These are phyloP conservation scores for Jamesozyma hellenica DNA, from an alignment of 805 yeast species.

Conservation along the genomic window DNA sequence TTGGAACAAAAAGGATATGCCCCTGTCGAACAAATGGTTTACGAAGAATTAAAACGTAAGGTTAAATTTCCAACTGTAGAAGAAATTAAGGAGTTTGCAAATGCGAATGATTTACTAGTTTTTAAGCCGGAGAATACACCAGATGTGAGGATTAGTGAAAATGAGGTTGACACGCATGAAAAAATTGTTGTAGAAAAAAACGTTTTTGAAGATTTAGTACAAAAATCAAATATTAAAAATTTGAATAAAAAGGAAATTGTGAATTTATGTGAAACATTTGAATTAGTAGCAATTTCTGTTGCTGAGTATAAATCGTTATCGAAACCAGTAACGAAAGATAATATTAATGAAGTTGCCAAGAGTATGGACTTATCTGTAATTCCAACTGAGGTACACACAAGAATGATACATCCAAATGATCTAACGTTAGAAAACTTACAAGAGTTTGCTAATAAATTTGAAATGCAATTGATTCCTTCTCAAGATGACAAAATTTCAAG, in stretches of 20 bases:
- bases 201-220: background rate
- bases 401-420: conserved; percentile 22
- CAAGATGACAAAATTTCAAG: background rate
- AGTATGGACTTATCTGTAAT: conserved; percentile 36
- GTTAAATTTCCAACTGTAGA: background rate
- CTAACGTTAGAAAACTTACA: background rate
- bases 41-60: conserved; percentile 1
- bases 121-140: background rate
- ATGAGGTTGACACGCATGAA: background rate
- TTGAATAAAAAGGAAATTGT: background rate
- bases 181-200: background rate
- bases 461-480: background rate
- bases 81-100: background rate
- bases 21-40: background rate
- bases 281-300: background rate
- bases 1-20: background rate
- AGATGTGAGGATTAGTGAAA: background rate
- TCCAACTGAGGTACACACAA: conserved; percentile 36
- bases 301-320: background rate
- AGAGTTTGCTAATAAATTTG: background rate
- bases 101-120: background rate
- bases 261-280: background rate
- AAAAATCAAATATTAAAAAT: background rate
- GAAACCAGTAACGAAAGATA: conserved; percentile 23
- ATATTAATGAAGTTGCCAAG: conserved; percentile 31